phyloP scores from a whole-genome alignment of 306 rosid genomes.

The Cotoneaster glaucophyllus region DNA sequence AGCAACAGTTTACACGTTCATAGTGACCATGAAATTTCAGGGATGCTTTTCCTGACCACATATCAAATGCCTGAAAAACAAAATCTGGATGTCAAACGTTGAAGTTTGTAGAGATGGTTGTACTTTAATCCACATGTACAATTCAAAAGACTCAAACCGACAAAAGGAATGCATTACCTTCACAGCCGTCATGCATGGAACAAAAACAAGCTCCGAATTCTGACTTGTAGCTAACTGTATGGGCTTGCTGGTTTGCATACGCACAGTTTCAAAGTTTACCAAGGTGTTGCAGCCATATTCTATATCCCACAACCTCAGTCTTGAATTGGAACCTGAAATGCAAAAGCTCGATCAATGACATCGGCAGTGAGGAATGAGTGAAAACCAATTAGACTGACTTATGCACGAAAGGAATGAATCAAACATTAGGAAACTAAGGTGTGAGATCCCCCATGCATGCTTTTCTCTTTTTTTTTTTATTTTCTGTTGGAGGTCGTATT shows the following conservation, averaged over 20 bases:
- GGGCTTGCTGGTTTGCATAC: conserved; percentile 80
- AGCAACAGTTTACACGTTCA: conserved; percentile 78
- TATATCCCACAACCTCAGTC: conserved; percentile 87
- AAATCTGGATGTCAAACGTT: conserved; percentile 20
- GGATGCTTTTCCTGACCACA: conserved; percentile 78
- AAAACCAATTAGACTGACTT: background rate
- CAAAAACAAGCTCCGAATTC: conserved; percentile 64
- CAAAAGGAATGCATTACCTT: conserved; percentile 39
- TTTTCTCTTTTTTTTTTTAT: background rate
- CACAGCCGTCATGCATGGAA: conserved; percentile 92
- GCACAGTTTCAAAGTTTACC: conserved; percentile 85
- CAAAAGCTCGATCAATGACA: conserved; percentile 3
- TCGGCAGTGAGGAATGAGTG: background rate
- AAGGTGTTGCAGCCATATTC: conserved; percentile 88
- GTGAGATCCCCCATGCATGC: background rate
- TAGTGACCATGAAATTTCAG: conserved; percentile 73
- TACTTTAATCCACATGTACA: background rate
- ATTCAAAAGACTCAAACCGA: conserved; percentile 2
- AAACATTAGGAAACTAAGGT: background rate
- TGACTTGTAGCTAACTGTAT: conserved; percentile 79
- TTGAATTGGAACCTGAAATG: conserved; percentile 82
- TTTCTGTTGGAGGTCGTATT: background rate
- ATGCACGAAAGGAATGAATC: background rate
- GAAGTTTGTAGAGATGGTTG: background rate
- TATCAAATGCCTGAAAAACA: conserved; percentile 60